Evolutionary conservation across 139 green algal genomes (phyloP), one percentile per base, ranked within the genome.

Genomic region (Asterochloris sp.): DNA sequence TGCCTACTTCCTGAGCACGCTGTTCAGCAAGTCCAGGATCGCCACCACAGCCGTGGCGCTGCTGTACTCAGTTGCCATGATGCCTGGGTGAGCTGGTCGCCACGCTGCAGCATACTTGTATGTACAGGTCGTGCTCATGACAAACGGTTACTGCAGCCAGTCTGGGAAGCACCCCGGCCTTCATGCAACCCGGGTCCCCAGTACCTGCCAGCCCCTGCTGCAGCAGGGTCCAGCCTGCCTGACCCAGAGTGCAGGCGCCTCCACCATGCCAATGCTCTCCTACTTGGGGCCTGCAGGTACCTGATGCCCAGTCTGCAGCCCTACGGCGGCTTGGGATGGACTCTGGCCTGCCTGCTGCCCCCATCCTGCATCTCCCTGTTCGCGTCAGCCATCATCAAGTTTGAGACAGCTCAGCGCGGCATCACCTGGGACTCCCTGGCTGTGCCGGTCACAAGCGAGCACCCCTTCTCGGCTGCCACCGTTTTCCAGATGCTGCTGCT

Each of bases 311-410:
- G 77, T 28, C 60, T 91, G n/a, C 84, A 91, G 75, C 89, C 89
- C 2, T 95, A 94, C 67, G 92, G 92, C 54, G 91, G 91, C 73
- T 61, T 78, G 28, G 82, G 82, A 38, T 95, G 93, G 93, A 89
- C 85, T 64, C 62, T 85, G 47, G 85, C 91, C 54, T 94, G 92
- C 88, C 85, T 96, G 85, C 76, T 89, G 23, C 93, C 93, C 13
- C 92, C 93, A 67, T 94, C 90, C 15, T 90, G 91, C 28, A 88
- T 94, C 47, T 91, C 87, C 13, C 85, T 96, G 76, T 96, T 95
- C 74, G 90, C 92, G 13, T 79, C 78, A 10, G 87, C 87, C 29
- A 88, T 97, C 63, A 79, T 95, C 11, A 91, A 92, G 78, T 90
- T 91, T 73, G 81, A 87, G 85, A 64, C 62, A 16, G 77, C 73